Percentiles rank a stretch among this genome's conserved stretches.
These are phyloP conservation scores for Coniophora puteana DNA, from an alignment of 1,284 basidiomycete genomes.

Conservation along the genomic window DNA sequence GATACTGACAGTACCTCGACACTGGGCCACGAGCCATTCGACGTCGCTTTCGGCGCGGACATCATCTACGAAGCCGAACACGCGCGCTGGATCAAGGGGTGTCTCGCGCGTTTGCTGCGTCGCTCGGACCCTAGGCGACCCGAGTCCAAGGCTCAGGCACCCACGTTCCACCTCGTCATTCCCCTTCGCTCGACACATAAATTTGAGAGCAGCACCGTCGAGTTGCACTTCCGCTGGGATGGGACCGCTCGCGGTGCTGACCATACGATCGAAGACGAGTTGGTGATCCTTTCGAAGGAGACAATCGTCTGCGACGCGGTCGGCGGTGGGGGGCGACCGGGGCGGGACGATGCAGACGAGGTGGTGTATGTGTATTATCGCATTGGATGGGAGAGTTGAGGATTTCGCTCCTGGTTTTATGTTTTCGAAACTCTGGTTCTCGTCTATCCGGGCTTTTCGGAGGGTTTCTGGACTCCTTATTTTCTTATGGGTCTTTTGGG, in stretches of 20 bases:
- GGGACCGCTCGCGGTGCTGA: constrained; percentile 3
- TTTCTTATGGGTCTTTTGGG: too few species aligned
- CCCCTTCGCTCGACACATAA: constrained; percentile 67
- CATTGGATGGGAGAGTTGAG: constrained; percentile 53
- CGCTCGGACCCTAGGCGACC: constrained; percentile 25
- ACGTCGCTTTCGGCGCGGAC: constrained; percentile 72
- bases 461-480: too few species aligned
- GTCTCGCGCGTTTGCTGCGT: constrained; percentile 52
- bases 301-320: constrained; percentile 51
- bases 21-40: too few species aligned
- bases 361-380: constrained; percentile 62
- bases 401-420: too few species aligned
- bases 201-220: constrained; percentile 55
- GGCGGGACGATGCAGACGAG: constrained; percentile 34
- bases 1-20: too few species aligned
- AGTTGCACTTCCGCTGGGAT: constrained; percentile 45
- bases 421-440: too few species aligned
- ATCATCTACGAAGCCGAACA: constrained; percentile 73
- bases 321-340: constrained; percentile 19
- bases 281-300: constrained; percentile 49
- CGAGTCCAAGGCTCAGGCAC: constrained; percentile 8
- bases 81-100: constrained; percentile 61
- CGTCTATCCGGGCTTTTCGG: too few species aligned
- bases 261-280: constrained; percentile 13
- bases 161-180: constrained; percentile 68